Evolutionary conservation across 116 monocot species (phyloP).

Genomic region (Cymodocea nodosa): DNA sequence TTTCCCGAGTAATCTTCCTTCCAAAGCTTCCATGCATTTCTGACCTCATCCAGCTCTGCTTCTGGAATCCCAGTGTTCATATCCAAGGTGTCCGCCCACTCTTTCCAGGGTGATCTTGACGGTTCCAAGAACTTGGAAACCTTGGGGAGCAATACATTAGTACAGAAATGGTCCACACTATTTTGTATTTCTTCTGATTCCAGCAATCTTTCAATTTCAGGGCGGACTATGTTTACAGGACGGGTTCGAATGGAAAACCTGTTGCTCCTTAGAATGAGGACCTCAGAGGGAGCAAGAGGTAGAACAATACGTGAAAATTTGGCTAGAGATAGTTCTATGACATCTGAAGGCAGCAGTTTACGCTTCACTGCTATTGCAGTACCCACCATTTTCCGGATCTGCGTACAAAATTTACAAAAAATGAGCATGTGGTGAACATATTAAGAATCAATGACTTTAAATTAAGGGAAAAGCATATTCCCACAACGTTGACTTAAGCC

Average conservation of each 20-base stretch:
- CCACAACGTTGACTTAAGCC: no score
- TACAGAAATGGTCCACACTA: conserved; percentile 47
- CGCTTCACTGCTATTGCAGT: conserved; percentile 86
- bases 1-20: conserved; percentile 8
- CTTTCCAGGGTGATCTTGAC: conserved; percentile 59
- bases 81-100: conserved; percentile 70
- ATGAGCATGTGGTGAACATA: neutral
- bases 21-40: conserved; percentile 52
- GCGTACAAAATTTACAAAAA: neutral
- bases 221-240: conserved; percentile 32
- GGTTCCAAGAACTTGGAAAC: conserved; percentile 65
- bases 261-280: conserved; percentile 52
- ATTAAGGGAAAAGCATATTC: no score
- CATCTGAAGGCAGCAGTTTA: conserved; percentile 57
- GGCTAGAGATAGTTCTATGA: conserved; percentile 52
- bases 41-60: conserved; percentile 49
- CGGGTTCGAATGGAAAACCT: conserved; percentile 29
- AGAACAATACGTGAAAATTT: conserved; percentile 79
- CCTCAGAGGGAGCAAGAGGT: conserved; percentile 80
- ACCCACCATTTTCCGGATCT: conserved; percentile 96
- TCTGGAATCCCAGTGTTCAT: conserved; percentile 45
- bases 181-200: conserved; percentile 57
- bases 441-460: neutral
- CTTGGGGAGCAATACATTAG: conserved; percentile 39
- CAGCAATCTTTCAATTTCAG: conserved; percentile 42